These are phyloP conservation scores for Daldinia loculata DNA, from an alignment of 495 filamentous ascomycete species.

Conservation along the genomic window DNA sequence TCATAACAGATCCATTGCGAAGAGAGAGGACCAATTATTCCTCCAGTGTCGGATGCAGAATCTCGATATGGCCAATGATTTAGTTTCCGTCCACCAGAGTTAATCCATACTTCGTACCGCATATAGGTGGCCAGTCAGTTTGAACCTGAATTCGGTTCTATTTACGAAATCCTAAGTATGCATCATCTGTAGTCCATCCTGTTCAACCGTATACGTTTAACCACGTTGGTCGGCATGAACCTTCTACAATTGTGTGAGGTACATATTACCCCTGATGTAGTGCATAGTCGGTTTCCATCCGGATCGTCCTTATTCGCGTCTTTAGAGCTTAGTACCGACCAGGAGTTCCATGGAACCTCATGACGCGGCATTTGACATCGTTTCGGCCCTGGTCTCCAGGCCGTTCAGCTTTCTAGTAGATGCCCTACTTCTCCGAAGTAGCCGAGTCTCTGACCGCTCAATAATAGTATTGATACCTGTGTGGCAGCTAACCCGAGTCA, in stretches of 20 bases:
- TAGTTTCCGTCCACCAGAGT: conserved; percentile 14
- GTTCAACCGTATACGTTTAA: conserved; percentile 54
- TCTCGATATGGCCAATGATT: conserved; percentile 26
- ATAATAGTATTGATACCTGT: background rate
- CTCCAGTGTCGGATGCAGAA: conserved; percentile 24
- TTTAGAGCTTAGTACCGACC: conserved; percentile 59
- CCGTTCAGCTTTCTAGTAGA: background rate
- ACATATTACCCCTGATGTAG: conserved; percentile 55
- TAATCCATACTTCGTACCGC: conserved; percentile 15
- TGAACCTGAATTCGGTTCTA: conserved; percentile 10
- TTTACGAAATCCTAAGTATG: conserved; percentile 59
- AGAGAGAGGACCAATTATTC: background rate
- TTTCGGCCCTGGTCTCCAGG: conserved; percentile 6
- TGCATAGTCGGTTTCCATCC: conserved; percentile 58
- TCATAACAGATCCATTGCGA: background rate
- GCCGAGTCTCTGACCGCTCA: background rate
- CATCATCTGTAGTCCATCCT: conserved; percentile 49
- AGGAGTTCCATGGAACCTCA: conserved; percentile 57
- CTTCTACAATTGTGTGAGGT: conserved; percentile 56
- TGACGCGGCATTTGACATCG: conserved; percentile 45
- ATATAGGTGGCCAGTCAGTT: conserved; percentile 1
- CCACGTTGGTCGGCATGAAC: conserved; percentile 58
- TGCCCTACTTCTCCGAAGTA: background rate
- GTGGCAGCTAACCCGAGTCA: background rate
- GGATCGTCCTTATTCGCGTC: conserved; percentile 56